Evolutionary conservation across 1,284 basidiomycete species (phyloP).

Genomic region (Fomitopsis betulina): DNA sequence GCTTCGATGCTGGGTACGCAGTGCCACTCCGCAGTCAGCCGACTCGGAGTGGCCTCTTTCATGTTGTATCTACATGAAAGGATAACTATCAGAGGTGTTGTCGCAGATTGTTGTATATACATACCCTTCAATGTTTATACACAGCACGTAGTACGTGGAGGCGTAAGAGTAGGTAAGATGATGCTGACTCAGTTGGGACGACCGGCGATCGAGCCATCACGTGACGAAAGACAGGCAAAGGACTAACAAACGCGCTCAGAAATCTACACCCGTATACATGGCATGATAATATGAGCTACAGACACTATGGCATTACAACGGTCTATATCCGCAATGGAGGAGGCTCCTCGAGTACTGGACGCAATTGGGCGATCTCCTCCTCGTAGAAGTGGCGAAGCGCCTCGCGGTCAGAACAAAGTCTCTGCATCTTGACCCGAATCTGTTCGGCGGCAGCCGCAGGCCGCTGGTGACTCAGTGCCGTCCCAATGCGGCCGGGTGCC

Average conservation of each 20-base stretch:
- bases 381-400: conserved; percentile 66
- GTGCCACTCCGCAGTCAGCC: too few relatives aligned
- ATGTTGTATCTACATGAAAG: too few relatives aligned
- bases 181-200: too few relatives aligned
- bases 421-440: conserved; percentile 54
- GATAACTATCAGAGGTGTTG: background rate
- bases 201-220: too few relatives aligned
- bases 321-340: conserved; percentile 42
- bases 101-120: too few relatives aligned
- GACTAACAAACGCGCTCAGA: too few relatives aligned
- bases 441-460: conserved; percentile 51
- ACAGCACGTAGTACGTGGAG: background rate
- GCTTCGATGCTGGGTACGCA: too few relatives aligned
- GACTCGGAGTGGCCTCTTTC: too few relatives aligned
- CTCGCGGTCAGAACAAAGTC: conserved; percentile 62
- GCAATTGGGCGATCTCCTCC: conserved; percentile 55
- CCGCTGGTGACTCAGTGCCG: conserved; percentile 42
- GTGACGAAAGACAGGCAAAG: background rate
- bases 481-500: conserved; percentile 58
- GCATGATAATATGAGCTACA: background rate
- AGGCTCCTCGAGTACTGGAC: conserved; percentile 53
- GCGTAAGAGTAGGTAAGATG: too few relatives aligned
- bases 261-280: too few relatives aligned
- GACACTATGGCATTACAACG: background rate
- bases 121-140: too few relatives aligned